Percentiles rank a stretch among this genome's conserved stretches.
phyloP scores from a whole-genome alignment of 164 flowering plant genomes.

The Amborella trichopoda region DNA sequence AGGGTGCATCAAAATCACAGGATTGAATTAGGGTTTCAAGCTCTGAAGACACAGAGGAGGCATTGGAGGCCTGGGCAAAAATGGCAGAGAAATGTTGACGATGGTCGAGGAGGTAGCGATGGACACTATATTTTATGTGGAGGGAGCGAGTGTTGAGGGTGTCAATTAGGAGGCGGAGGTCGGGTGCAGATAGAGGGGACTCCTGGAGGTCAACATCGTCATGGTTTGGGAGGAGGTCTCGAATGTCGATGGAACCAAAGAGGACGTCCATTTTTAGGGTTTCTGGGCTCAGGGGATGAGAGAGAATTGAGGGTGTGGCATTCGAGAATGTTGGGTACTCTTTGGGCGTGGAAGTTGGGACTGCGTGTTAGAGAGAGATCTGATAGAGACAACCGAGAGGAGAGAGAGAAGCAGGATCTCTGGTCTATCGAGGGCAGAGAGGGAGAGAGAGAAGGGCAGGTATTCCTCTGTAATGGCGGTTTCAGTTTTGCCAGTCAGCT shows the following conservation, averaged over 20 bases:
- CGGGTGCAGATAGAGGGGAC: constrained; percentile 85
- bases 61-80: constrained; percentile 37
- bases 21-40: constrained; percentile 22
- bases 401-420: too few relatives aligned
- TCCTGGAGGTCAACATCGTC: constrained; percentile 34
- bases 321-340: too few relatives aligned
- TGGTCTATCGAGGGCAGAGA: too few relatives aligned
- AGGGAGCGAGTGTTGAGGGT: constrained; percentile 67
- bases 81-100: constrained; percentile 48
- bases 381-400: too few relatives aligned
- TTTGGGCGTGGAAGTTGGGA: too few relatives aligned
- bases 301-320: too few relatives aligned
- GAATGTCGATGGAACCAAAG: constrained; percentile 52
- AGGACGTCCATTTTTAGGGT: constrained; percentile 45
- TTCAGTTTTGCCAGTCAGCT: too few relatives aligned
- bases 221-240: constrained; percentile 60
- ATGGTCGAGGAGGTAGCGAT: constrained; percentile 49
- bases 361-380: too few relatives aligned
- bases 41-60: constrained; percentile 27
- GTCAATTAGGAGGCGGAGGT: constrained; percentile 87
- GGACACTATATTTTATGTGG: constrained; percentile 58
- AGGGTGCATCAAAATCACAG: constrained; percentile 33
- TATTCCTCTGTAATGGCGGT: too few relatives aligned
- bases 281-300: too few relatives aligned
- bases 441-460: too few relatives aligned